Evolutionary conservation across 306 rosid species (phyloP), one percentile per base, ranked within the genome.

Genomic region (Vigna nakashimae): DNA sequence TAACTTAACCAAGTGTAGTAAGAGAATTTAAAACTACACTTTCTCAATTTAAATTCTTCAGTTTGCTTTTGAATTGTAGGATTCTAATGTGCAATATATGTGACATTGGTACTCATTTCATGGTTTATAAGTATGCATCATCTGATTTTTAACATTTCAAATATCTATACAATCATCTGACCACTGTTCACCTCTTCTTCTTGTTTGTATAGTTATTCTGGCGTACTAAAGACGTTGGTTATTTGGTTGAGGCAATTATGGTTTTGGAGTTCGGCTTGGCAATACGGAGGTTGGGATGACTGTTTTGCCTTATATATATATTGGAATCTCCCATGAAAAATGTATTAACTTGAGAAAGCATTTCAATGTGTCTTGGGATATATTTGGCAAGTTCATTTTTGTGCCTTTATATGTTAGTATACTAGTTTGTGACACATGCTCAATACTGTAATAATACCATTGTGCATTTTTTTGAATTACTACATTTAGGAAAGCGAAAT

Each of bases 211-310:
- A 96, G 99, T 84, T 93, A 73, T 96, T 84, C 77, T 91, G 98
- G 99, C 93, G 89, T 50, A 85, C 99, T 40, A 80, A 88, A 87
- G 78, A 91, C 56, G 49, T 80, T 16, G 94, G 97, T 84, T 93
- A 93, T 82, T 82, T 93, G 82, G 63, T 91, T 15, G 99, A 96
- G 86, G 97, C 99, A 70, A 84, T 93, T 65, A 86, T 91, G 97
- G 89, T 96, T 43, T 84, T 96, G 96, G 99, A 96, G 85, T 91
- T 91, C 15, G 98, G 98, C 78, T 86, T 91, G 92, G 85, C 89
- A 22, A 83, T 96, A 48, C 85, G 92, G 84, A 93, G 96, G 99
- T 93, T 63, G 91, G 43, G 52, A 66, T 78, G 79, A 55, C 71
- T 77, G 32, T 73, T 67, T 50, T 68, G 57, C 17, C 22, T 75